Conservation (phyloP, 2,329 filamentous ascomycete species). For the Calonectria pauciramosa region DNA sequence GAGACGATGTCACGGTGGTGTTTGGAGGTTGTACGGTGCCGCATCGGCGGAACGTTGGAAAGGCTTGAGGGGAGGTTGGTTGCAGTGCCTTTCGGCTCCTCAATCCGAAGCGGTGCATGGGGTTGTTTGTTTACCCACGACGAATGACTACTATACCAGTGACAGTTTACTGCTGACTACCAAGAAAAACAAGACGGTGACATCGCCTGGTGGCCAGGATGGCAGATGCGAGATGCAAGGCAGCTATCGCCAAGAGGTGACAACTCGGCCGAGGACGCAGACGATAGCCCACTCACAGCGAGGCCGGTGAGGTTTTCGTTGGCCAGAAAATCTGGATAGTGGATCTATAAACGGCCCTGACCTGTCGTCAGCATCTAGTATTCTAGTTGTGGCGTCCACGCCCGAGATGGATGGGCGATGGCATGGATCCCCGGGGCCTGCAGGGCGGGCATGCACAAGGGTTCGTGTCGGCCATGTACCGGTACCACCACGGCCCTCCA, state of each 20-base stretch:
- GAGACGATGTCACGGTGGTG: conserved; percentile 5
- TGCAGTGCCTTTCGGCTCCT: not conserved
- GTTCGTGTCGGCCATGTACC: conserved; percentile 27
- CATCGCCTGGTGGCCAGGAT: not conserved
- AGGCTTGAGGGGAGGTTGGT: not conserved
- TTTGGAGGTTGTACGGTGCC: not conserved
- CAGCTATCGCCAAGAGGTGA: conserved; percentile 7
- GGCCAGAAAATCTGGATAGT: not conserved
- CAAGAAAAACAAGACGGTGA: not conserved
- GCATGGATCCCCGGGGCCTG: conserved; percentile 20
- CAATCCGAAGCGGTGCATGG: not conserved
- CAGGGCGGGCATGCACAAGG: conserved; percentile 22
- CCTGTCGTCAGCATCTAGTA: conserved; percentile 22
- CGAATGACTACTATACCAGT: not conserved
- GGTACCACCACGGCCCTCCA: conserved; percentile 9
- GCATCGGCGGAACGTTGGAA: conserved; percentile 9
- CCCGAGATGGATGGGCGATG: not conserved
- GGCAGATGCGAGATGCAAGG: conserved; percentile 22
- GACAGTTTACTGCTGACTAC: conserved; percentile 3
- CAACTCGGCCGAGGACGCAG: conserved; percentile 14
- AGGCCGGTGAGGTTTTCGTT: not conserved
- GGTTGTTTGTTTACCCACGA: not conserved
- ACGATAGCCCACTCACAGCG: conserved; percentile 3
- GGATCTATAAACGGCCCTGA: not conserved
- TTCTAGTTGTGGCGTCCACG: conserved; percentile 19